Percentiles rank a stretch among this genome's conserved stretches.
Conservation (phyloP, 2,329 filamentous ascomycete species). For the Talaromyces sp. region DNA sequence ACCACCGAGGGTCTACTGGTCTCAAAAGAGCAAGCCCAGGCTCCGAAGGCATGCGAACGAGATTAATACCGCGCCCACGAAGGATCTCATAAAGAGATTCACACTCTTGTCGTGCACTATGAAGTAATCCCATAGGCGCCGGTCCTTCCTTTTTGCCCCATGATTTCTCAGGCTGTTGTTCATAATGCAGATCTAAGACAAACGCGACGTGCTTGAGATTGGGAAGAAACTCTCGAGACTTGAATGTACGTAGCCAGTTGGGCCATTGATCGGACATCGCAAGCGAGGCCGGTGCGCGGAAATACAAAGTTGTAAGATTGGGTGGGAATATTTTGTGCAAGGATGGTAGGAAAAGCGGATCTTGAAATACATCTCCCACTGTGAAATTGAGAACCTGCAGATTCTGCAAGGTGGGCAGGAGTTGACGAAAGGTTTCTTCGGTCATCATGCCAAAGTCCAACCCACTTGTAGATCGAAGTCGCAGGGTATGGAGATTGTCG, state of each 20-base stretch:
- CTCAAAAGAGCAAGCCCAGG: background rate
- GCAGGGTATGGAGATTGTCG: slow-evolving; percentile 17
- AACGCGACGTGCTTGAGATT: slow-evolving; percentile 25
- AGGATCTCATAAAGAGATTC: slow-evolving; percentile 20
- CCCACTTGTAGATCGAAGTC: slow-evolving; percentile 24
- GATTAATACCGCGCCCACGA: slow-evolving; percentile 17
- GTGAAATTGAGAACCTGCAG: slow-evolving; percentile 22
- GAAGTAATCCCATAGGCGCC: slow-evolving; percentile 11
- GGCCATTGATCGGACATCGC: slow-evolving; percentile 20
- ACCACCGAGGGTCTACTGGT: slow-evolving; percentile 29
- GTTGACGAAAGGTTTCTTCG: slow-evolving; percentile 14
- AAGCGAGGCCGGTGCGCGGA: slow-evolving; percentile 28
- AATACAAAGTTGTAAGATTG: slow-evolving; percentile 26
- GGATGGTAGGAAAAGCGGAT: slow-evolving; percentile 14
- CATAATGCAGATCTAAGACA: slow-evolving; percentile 26
- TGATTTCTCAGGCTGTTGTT: background rate
- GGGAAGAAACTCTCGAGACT: slow-evolving; percentile 20
- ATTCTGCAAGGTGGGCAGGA: slow-evolving; percentile 16
- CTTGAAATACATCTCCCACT: slow-evolving; percentile 26
- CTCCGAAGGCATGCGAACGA: slow-evolving; percentile 22
- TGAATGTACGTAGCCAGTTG: slow-evolving; percentile 27
- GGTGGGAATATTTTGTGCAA: slow-evolving; percentile 25
- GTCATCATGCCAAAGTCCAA: slow-evolving; percentile 20
- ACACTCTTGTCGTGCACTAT: slow-evolving; percentile 20
- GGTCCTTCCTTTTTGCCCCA: background rate